phyloP scores from a whole-genome alignment of 2,329 filamentous ascomycete genomes.

The Fusarium sulawesiense region DNA sequence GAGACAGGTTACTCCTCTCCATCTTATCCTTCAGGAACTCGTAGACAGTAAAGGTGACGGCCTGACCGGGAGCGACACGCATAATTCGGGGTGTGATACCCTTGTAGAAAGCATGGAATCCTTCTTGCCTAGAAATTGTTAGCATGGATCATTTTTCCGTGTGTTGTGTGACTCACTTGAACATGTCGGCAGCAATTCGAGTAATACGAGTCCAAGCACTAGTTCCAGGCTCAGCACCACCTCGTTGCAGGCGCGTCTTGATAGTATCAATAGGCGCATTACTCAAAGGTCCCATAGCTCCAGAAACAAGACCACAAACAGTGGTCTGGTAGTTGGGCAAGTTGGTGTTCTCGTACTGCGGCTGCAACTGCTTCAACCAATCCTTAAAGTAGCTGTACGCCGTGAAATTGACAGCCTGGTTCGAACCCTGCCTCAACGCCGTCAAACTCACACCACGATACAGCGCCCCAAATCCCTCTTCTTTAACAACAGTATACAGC shows the following conservation, averaged over 20 bases:
- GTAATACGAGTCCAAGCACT: slow-evolving; percentile 83
- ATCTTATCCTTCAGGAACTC: slow-evolving; percentile 80
- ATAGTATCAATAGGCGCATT: slow-evolving; percentile 99
- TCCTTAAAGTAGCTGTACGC: slow-evolving; percentile 96
- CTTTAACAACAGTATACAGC: slow-evolving; percentile 87
- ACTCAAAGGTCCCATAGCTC: slow-evolving; percentile 94
- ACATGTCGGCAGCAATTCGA: slow-evolving; percentile 84
- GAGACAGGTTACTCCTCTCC: slow-evolving; percentile 71
- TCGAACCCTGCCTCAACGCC: slow-evolving; percentile 91
- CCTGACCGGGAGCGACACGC: slow-evolving; percentile 96
- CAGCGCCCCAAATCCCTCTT: slow-evolving; percentile 88
- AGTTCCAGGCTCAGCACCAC: slow-evolving; percentile 82
- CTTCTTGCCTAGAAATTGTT: slow-evolving; percentile 76
- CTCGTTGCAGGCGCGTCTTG: slow-evolving; percentile 96
- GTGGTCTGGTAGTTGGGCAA: slow-evolving; percentile 92
- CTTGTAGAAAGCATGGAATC: slow-evolving; percentile 96
- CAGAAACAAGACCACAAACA: slow-evolving; percentile 87
- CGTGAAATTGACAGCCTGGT: slow-evolving; percentile 99
- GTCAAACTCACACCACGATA: slow-evolving; percentile 96
- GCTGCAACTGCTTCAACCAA: slow-evolving; percentile 77
- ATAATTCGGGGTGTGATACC: slow-evolving; percentile 98
- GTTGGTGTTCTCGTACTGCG: slow-evolving; percentile 70
- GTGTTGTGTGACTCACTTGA: slow-evolving; percentile 66
- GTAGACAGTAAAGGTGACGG: slow-evolving; percentile 80
- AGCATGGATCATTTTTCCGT: not conserved